A percentile compares a stretch with the other conserved stretches of the same genome.
Evolutionary conservation across 495 filamentous ascomycete species (phyloP).

Genomic region (Glonium stellatum): DNA sequence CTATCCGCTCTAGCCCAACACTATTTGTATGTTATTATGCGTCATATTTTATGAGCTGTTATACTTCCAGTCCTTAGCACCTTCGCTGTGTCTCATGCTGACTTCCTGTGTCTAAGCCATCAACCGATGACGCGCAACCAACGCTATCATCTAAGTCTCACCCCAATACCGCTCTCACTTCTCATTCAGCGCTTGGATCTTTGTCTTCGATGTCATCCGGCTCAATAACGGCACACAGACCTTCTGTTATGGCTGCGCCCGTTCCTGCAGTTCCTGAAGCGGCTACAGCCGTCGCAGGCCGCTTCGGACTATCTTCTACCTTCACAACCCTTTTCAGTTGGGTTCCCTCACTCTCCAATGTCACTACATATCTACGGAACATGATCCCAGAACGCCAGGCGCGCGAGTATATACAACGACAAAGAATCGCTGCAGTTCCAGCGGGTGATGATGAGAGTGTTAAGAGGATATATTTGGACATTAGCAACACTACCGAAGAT

Average conservation of each 20-base stretch:
- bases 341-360: background rate
- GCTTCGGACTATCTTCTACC: too few species aligned
- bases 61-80: background rate
- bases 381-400: background rate
- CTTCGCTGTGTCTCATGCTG: background rate
- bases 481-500: background rate
- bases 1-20: background rate
- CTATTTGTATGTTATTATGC: background rate
- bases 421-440: background rate
- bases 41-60: background rate
- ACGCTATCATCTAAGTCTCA: background rate
- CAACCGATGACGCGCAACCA: background rate
- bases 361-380: background rate
- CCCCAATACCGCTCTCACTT: background rate
- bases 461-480: background rate
- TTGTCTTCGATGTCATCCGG: too few species aligned
- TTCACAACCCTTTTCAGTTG: background rate
- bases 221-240: too few species aligned
- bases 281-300: too few species aligned
- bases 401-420: background rate
- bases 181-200: background rate
- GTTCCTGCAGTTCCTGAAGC: too few species aligned
- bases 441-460: background rate
- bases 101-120: background rate
- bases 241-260: too few species aligned